A percentile compares a stretch with the other conserved stretches of the same genome.
Evolutionary conservation across 495 filamentous ascomycete genomes (phyloP).

Genomic region (Xylaria telfairii): DNA sequence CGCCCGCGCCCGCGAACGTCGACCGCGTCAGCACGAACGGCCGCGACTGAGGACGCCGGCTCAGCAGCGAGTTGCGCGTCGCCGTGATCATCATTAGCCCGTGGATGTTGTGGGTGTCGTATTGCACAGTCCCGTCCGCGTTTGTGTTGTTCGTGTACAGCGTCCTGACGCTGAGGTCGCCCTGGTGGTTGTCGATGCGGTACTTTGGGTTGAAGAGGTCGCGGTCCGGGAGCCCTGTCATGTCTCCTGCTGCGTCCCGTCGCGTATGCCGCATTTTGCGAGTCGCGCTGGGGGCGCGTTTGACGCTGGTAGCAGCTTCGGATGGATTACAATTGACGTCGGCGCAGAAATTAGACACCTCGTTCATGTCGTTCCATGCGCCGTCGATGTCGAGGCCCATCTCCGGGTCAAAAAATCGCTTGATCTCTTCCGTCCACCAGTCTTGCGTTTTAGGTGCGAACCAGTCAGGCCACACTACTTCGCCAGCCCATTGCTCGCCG

Average conservation of each 20-base stretch:
- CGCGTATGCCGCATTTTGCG: conserved; percentile 1
- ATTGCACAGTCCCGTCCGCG: conserved; percentile 62
- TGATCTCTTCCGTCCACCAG: conserved; percentile 79
- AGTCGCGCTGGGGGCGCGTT: conserved; percentile 64
- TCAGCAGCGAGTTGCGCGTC: conserved; percentile 68
- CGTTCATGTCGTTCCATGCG: conserved; percentile 88
- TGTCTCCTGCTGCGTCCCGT: conserved; percentile 41
- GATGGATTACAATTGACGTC: conserved; percentile 71
- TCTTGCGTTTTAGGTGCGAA: conserved; percentile 67
- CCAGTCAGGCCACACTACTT: conserved; percentile 83
- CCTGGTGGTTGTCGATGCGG: conserved; percentile 67
- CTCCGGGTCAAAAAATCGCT: conserved; percentile 64
- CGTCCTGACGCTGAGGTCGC: conserved; percentile 65
- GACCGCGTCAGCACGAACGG: conserved; percentile 83
- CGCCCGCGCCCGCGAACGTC: conserved; percentile 81
- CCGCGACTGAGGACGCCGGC: conserved; percentile 67
- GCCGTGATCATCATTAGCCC: conserved; percentile 73
- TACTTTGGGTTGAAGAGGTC: conserved; percentile 76
- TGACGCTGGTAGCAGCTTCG: conserved; percentile 54
- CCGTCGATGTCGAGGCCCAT: conserved; percentile 81
- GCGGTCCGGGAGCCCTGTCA: conserved; percentile 65
- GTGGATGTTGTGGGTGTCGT: conserved; percentile 76
- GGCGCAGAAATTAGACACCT: conserved; percentile 69
- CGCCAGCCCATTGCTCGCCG: conserved; percentile 87
- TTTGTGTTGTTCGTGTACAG: conserved; percentile 71